Percentiles rank a stretch among this genome's conserved stretches.
Evolutionary conservation across 2,329 filamentous ascomycete species (phyloP).

Genomic region (Fusarium brevicatenulatum): DNA sequence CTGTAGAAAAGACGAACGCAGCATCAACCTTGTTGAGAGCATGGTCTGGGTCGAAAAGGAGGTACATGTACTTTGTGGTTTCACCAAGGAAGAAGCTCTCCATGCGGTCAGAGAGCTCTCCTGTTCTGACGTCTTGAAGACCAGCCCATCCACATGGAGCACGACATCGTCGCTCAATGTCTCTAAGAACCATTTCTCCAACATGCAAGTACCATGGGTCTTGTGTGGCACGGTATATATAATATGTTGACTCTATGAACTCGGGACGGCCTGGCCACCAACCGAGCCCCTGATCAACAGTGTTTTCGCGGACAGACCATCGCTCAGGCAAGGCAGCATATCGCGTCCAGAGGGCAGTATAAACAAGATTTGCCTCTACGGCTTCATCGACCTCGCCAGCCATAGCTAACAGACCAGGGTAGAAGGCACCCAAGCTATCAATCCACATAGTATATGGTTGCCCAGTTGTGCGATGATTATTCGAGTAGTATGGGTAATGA

Average conservation of each 20-base stretch:
- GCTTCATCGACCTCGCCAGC: conserved; percentile 93
- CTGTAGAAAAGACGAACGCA: conserved; percentile 93
- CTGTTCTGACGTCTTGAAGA: conserved; percentile 81
- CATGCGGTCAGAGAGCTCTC: conserved; percentile 93
- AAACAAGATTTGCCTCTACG: conserved; percentile 87
- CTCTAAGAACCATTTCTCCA: conserved; percentile 92
- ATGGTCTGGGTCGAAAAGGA: conserved; percentile 87
- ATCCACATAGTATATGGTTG: conserved; percentile 93
- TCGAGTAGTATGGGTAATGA: conserved; percentile 92
- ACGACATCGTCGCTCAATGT: conserved; percentile 90
- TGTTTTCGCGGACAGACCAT: conserved; percentile 87
- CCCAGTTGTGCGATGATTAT: conserved; percentile 87
- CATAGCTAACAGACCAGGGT: conserved; percentile 85
- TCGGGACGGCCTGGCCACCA: conserved; percentile 98
- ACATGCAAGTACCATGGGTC: conserved; percentile 97
- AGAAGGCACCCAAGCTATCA: conserved; percentile 95
- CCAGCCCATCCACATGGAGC: conserved; percentile 94
- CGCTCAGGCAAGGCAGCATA: conserved; percentile 94
- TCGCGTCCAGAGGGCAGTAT: conserved; percentile 92
- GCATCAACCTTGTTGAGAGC: conserved; percentile 88
- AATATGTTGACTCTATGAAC: conserved; percentile 96
- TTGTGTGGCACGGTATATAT: conserved; percentile 91
- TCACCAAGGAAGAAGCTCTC: conserved; percentile 99
- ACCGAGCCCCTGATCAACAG: conserved; percentile 84
- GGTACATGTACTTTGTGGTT: conserved; percentile 93